Evolutionary conservation across 108 stramenopile genomes (phyloP).

Genomic region (Nitzschia palea): DNA sequence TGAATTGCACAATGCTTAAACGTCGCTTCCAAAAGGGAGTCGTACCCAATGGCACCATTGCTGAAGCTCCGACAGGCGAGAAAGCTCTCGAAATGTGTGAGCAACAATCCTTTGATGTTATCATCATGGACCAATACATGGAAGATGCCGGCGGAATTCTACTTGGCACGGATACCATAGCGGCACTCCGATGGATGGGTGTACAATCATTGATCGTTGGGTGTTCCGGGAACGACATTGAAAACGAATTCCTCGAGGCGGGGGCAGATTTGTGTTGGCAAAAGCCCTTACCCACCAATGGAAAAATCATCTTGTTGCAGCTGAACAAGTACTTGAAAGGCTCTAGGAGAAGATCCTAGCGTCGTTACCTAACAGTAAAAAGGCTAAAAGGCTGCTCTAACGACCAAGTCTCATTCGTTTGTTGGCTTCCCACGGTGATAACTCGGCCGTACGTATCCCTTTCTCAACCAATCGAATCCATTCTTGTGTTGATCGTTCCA

Average conservation of each 20-base stretch:
- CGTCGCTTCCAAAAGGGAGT: slow-evolving; percentile 21
- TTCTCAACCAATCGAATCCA: slow-evolving; percentile 19
- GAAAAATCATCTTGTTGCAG: slow-evolving; percentile 41
- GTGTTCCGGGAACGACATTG: slow-evolving; percentile 40
- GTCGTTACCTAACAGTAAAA: too few relatives aligned
- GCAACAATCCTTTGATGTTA: slow-evolving; percentile 27
- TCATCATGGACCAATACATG: slow-evolving; percentile 42
- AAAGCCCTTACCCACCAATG: slow-evolving; percentile 54
- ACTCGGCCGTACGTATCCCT: too few relatives aligned
- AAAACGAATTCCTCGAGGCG: slow-evolving; percentile 26
- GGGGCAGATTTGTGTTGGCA: slow-evolving; percentile 67
- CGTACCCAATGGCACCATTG: slow-evolving; percentile 22
- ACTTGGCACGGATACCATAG: slow-evolving; percentile 32
- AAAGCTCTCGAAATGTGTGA: slow-evolving; percentile 29
- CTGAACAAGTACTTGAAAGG: too few relatives aligned
- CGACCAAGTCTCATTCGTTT: too few relatives aligned
- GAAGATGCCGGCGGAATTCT: slow-evolving; percentile 44
- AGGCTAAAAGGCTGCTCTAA: too few relatives aligned
- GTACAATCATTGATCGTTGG: slow-evolving; percentile 35
- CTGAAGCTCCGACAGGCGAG: slow-evolving; percentile 32
- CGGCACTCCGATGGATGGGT: slow-evolving; percentile 18
- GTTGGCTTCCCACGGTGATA: too few relatives aligned
- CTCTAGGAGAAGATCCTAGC: too few relatives aligned
- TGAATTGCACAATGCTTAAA: slow-evolving; percentile 36
- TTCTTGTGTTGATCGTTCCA: slow-evolving; percentile 41